These are phyloP conservation scores for Microstegium vimineum DNA, from an alignment of 176 grass and related monocot genomes.

Conservation along the genomic window DNA sequence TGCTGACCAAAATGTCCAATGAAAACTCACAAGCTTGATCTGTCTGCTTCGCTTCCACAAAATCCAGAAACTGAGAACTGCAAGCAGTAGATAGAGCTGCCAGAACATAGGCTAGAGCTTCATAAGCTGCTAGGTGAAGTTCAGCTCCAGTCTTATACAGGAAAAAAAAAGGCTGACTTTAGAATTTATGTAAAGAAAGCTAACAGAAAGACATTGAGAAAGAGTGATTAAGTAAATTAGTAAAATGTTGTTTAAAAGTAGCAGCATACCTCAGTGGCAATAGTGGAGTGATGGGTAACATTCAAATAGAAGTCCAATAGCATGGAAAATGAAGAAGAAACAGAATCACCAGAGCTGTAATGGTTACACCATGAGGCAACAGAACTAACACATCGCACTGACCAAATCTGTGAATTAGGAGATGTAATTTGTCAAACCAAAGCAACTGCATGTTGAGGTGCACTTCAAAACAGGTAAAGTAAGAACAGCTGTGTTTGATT, in stretches of 20 bases:
- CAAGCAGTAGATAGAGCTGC: constrained; percentile 40
- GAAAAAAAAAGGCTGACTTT: background rate
- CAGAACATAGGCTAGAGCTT: constrained; percentile 72
- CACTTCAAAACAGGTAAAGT: constrained; percentile 16
- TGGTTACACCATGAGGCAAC: constrained; percentile 64
- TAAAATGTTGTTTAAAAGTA: constrained; percentile 23
- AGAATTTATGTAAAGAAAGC: constrained; percentile 27
- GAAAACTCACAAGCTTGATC: constrained; percentile 28
- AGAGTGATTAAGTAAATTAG: background rate
- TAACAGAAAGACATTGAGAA: background rate
- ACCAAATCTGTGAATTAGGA: constrained; percentile 72
- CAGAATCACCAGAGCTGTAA: constrained; percentile 29
- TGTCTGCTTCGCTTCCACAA: constrained; percentile 29
- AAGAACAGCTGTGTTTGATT: background rate
- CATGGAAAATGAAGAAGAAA: constrained; percentile 61
- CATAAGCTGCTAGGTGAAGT: constrained; percentile 79
- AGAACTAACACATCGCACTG: constrained; percentile 62
- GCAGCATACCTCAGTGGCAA: constrained; percentile 58
- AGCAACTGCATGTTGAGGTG: constrained; percentile 4
- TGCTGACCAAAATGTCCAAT: constrained; percentile 54
- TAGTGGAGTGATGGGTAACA: constrained; percentile 59
- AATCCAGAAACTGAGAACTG: constrained; percentile 35
- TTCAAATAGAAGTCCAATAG: constrained; percentile 81
- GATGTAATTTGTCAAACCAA: constrained; percentile 6
- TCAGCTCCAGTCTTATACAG: constrained; percentile 67